Base-by-base conservation (phyloP, 495 filamentous ascomycete genomes). In the Daldinia vernicosa region DNA sequence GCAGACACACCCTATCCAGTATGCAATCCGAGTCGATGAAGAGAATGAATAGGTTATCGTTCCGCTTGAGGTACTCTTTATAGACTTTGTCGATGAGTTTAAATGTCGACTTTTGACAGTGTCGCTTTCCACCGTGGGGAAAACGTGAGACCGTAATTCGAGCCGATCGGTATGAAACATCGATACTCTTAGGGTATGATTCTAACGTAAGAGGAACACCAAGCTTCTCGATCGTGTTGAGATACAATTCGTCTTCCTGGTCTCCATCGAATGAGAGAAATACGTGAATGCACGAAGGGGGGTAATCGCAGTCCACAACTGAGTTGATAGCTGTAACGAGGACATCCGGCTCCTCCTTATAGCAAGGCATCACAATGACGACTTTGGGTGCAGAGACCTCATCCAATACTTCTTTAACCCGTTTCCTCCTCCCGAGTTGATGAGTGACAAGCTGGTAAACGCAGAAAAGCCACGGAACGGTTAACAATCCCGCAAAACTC, bases 21-120 rank as follows among this genome's bases (percentile, higher is more conserved):
- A 99, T 97, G 81, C 95, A 98, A 80, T 99, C 95, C 3, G 95
- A 98, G 80, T 99, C 95, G 78, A 99, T 98, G 83, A 99, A 98
- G 30, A 99, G 85, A 39, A 98, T 90, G 76, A 98, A 99, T 4
- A 99, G 83, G 69, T 98, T 92, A 80, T 99, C 95, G 76, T 97
- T 92, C 43, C 89, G 85, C 78, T 90, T 91, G 50, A 97, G 84
- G 61, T 99, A 99, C 51, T 95, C 89, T 19, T 89, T 88, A 77
- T 98, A 99, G 17, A 98, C 90, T 72, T 90, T 92, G 79, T 98
- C 93, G 76, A 98, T 97, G 37, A 99, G 88, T 80, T 92, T 93
- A 83, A 97, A 99, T 0, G 95, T 97, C 69, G 86, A 86, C 80
- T 98, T 98, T 74, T 99, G 95, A 75, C 95, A 98, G 71, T 94